Evolutionary conservation across 2,329 filamentous ascomycete species (phyloP).

Genomic region (Stemphylium beticola): DNA sequence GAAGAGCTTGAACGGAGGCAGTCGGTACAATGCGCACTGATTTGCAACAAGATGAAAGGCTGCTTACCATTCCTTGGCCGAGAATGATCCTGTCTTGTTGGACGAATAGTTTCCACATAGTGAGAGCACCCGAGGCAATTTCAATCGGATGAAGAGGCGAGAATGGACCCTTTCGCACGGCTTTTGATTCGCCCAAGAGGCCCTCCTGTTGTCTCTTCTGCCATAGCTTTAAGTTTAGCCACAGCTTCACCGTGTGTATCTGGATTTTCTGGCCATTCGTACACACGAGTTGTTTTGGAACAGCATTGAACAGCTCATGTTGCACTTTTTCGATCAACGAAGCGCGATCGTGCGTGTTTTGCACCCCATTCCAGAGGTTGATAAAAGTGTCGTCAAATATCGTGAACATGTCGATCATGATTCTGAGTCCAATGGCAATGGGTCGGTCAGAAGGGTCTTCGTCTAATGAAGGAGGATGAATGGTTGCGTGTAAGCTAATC

Average conservation of each 20-base stretch:
- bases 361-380: constrained; percentile 67
- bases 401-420: constrained; percentile 66
- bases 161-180: too few species aligned
- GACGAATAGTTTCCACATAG: too few species aligned
- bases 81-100: constrained; percentile 45
- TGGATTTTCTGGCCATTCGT: constrained; percentile 73
- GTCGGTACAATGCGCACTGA: constrained; percentile 13
- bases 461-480: constrained; percentile 59
- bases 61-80: constrained; percentile 68
- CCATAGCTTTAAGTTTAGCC: constrained; percentile 75
- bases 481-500: constrained; percentile 66
- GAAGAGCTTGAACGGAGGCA: constrained; percentile 24
- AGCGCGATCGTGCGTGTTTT: constrained; percentile 51
- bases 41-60: constrained; percentile 43
- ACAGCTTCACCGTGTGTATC: constrained; percentile 72
- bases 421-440: constrained; percentile 64
- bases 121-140: too few species aligned
- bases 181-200: too few species aligned
- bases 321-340: constrained; percentile 57
- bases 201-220: constrained; percentile 58
- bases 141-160: too few species aligned
- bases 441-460: constrained; percentile 60
- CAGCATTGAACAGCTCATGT: constrained; percentile 58
- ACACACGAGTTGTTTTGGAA: constrained; percentile 62
- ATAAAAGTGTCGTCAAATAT: constrained; percentile 70